Base-by-base conservation (phyloP, 1,284 basidiomycete genomes). In the Trametes polyzona region DNA sequence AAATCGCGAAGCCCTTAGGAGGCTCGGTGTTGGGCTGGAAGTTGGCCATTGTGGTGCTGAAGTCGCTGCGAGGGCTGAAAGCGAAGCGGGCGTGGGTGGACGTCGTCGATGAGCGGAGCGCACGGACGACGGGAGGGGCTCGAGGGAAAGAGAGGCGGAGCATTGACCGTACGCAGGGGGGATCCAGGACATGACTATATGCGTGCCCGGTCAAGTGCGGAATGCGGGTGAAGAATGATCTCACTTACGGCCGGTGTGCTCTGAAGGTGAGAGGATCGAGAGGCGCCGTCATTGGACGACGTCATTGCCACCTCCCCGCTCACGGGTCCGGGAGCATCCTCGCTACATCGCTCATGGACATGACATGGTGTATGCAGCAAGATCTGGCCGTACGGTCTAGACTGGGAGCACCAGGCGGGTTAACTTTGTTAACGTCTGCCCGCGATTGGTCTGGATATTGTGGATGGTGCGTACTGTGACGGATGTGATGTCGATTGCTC, bases 301-400 rank as follows among this genome's bases (percentile, higher is more conserved):
- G 42, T 97, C 42, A 43, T 12, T 40, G 19, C 3, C 36, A 37
- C 16, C 36, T n/a, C n/a, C n/a, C n/a, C n/a, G n/a, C n/a, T n/a
- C n/a, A n/a, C n/a, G n/a, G n/a, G n/a, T n/a, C n/a, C n/a, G n/a
- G n/a, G n/a, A n/a, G n/a, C n/a, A n/a, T n/a, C n/a, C n/a, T n/a
- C n/a, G n/a, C n/a, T n/a, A n/a, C n/a, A n/a, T n/a, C n/a, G n/a
- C n/a, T n/a, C n/a, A n/a, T n/a, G n/a, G n/a, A n/a, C n/a, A n/a
- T n/a, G n/a, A n/a, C n/a, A n/a, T n/a, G n/a, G n/a, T n/a, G n/a
- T n/a, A n/a, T n/a, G n/a, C n/a, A n/a, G n/a, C n/a, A n/a, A n/a
- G n/a, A n/a, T n/a, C n/a, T n/a, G n/a, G n/a, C n/a, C n/a, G n/a
- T n/a, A n/a, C n/a, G n/a, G n/a, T n/a, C n/a, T n/a, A n/a, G n/a